Evolutionary conservation across 2,329 filamentous ascomycete species (phyloP).

Genomic region (Catunica adiposa): DNA sequence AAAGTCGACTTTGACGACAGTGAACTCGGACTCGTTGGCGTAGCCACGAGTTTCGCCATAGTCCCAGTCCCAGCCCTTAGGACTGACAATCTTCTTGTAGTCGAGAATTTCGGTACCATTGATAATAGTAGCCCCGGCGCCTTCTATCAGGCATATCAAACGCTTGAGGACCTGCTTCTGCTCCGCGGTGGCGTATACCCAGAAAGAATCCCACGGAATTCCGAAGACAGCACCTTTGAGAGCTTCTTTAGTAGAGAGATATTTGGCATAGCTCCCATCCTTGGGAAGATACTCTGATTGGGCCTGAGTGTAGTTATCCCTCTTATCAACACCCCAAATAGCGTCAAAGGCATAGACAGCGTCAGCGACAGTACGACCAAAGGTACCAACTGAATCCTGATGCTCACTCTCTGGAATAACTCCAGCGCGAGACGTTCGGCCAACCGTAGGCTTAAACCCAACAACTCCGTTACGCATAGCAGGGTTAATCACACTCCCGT

Average conservation of each 20-base stretch:
- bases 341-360: conserved; percentile 48
- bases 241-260: conserved; percentile 34
- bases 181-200: conserved; percentile 40
- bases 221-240: conserved; percentile 50
- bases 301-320: conserved; percentile 49
- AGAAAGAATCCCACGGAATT: conserved; percentile 56
- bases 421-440: conserved; percentile 46
- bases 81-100: conserved; percentile 44
- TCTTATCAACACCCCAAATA: conserved; percentile 46
- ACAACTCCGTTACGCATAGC: conserved; percentile 53
- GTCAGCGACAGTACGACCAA: conserved; percentile 53
- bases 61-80: conserved; percentile 59
- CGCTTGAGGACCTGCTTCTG: conserved; percentile 36
- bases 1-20: conserved; percentile 54
- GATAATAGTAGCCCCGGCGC: conserved; percentile 48
- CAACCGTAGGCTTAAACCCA: conserved; percentile 62
- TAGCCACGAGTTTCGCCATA: conserved; percentile 44
- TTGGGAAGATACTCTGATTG: conserved; percentile 38
- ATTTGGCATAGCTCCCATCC: conserved; percentile 37
- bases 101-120: conserved; percentile 54
- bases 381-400: conserved; percentile 52
- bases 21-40: conserved; percentile 60
- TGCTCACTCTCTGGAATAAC: conserved; percentile 50
- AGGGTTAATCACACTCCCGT: conserved; percentile 56
- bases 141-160: conserved; percentile 29